A percentile compares a stretch with the other conserved stretches of the same genome.
Conservation (phyloP, 352 stramenopile species). For the Phytopythium oedochilum region DNA sequence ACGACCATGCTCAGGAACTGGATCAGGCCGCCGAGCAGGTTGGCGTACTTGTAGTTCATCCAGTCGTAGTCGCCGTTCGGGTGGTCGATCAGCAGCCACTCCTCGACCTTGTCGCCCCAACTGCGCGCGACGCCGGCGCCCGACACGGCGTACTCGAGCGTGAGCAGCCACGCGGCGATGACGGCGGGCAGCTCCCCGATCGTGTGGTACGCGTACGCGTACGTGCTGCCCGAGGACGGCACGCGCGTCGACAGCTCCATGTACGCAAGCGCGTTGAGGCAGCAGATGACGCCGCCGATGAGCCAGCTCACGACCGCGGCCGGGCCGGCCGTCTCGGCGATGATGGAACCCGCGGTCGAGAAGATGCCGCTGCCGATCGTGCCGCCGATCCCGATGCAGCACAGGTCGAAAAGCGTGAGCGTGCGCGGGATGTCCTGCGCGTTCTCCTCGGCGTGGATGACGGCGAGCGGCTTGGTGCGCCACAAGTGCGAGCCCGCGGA, state of each 20-base stretch:
- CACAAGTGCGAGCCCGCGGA: slow-evolving; percentile 13
- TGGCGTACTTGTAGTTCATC: slow-evolving; percentile 50
- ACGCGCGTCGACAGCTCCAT: slow-evolving; percentile 82
- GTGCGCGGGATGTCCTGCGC: slow-evolving; percentile 37
- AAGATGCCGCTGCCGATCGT: slow-evolving; percentile 90
- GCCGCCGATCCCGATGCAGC: slow-evolving; percentile 84
- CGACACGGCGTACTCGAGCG: slow-evolving; percentile 88
- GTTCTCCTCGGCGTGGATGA: slow-evolving; percentile 56
- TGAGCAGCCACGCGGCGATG: slow-evolving; percentile 76
- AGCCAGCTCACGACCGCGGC: slow-evolving; percentile 69
- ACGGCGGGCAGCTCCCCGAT: slow-evolving; percentile 90
- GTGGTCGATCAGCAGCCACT: slow-evolving; percentile 45
- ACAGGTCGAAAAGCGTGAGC: slow-evolving; percentile 78
- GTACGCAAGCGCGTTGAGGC: slow-evolving; percentile 75
- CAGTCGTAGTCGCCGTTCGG: slow-evolving; percentile 34
- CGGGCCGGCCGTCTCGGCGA: slow-evolving; percentile 67
- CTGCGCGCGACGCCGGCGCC: slow-evolving; percentile 87
- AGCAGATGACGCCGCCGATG: slow-evolving; percentile 69
- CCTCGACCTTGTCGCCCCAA: slow-evolving; percentile 89
- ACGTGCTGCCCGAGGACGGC: slow-evolving; percentile 84
- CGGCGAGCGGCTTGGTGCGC: slow-evolving; percentile 47
- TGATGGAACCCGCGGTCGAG: slow-evolving; percentile 56
- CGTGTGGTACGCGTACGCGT: slow-evolving; percentile 89
- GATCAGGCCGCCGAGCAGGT: slow-evolving; percentile 46
- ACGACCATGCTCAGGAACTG: slow-evolving; percentile 60